Percentiles rank a stretch among this genome's conserved stretches.
Conservation (phyloP, 352 stramenopile genomes). For the Phytopythium kandeliae region DNA sequence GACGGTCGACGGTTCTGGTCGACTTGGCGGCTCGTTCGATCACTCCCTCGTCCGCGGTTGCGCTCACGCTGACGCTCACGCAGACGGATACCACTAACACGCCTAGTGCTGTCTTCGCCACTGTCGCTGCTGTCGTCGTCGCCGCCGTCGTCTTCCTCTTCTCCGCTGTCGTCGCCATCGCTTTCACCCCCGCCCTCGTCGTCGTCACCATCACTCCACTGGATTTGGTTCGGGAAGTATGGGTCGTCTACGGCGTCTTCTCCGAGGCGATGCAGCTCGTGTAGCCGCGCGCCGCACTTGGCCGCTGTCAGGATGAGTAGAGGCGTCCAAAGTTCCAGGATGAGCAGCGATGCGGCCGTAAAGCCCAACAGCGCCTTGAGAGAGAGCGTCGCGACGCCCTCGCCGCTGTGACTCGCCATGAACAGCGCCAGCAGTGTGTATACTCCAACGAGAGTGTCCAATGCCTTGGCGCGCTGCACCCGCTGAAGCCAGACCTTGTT, state of each 20-base stretch:
- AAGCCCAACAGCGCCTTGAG: conserved; percentile 36
- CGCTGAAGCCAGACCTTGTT: conserved; percentile 55
- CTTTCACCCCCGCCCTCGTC: conserved; percentile 20
- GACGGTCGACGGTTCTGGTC: neutral
- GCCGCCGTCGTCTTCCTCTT: conserved; percentile 14
- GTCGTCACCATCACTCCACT: conserved; percentile 47
- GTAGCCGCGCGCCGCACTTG: conserved; percentile 41
- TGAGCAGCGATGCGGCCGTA: conserved; percentile 35
- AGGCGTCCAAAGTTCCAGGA: conserved; percentile 62
- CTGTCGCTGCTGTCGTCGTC: conserved; percentile 14
- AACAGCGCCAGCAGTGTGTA: conserved; percentile 77
- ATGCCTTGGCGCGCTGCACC: conserved; percentile 47
- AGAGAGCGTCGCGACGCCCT: conserved; percentile 37
- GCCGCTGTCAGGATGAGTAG: conserved; percentile 64
- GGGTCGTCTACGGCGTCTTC: conserved; percentile 44
- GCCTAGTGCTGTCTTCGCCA: neutral
- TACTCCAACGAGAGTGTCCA: conserved; percentile 43
- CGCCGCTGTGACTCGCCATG: conserved; percentile 47
- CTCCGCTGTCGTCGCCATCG: conserved; percentile 7
- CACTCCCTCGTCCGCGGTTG: neutral
- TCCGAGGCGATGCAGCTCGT: conserved; percentile 50
- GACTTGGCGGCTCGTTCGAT: neutral
- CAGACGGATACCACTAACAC: neutral
- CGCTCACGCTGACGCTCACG: conserved; percentile 8
- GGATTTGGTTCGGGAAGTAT: conserved; percentile 62